These are phyloP conservation scores for Erodium moschatum DNA, from an alignment of 441 rosid species.

Conservation along the genomic window DNA sequence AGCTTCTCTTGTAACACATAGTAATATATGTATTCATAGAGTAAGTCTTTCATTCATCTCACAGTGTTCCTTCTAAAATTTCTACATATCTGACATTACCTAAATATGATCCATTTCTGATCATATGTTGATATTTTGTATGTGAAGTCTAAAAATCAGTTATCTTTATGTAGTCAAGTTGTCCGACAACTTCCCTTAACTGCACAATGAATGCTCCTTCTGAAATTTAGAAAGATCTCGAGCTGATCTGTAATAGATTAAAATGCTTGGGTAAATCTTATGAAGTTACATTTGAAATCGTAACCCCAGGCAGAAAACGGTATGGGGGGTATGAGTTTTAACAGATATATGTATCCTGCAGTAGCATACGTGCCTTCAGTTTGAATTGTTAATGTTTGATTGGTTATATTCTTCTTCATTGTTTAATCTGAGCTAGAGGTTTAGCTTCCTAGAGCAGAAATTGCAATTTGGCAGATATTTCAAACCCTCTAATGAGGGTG, in stretches of 20 bases:
- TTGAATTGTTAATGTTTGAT: neutral
- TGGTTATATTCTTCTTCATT: neutral
- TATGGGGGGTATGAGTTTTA: neutral
- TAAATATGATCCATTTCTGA: neutral
- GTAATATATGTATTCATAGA: slow-evolving; percentile 84
- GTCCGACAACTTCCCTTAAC: neutral
- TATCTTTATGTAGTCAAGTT: neutral
- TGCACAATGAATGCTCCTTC: neutral
- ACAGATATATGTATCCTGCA: neutral
- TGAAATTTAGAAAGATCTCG: neutral
- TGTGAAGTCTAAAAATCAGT: neutral
- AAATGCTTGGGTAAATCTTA: neutral
- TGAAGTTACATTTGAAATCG: neutral
- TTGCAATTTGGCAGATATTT: neutral
- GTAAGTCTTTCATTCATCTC: slow-evolving; percentile 27
- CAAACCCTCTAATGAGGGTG: neutral
- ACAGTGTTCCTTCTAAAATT: neutral
- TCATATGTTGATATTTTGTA: neutral
- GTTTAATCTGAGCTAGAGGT: neutral
- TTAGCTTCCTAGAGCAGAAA: neutral
- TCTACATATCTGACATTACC: neutral
- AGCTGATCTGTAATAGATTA: neutral
- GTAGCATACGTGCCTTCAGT: neutral
- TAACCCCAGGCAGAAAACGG: neutral
- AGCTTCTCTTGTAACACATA: slow-evolving; percentile 67